phyloP scores from a whole-genome alignment of 345 rosid species.

The Hypericum perforatum region DNA sequence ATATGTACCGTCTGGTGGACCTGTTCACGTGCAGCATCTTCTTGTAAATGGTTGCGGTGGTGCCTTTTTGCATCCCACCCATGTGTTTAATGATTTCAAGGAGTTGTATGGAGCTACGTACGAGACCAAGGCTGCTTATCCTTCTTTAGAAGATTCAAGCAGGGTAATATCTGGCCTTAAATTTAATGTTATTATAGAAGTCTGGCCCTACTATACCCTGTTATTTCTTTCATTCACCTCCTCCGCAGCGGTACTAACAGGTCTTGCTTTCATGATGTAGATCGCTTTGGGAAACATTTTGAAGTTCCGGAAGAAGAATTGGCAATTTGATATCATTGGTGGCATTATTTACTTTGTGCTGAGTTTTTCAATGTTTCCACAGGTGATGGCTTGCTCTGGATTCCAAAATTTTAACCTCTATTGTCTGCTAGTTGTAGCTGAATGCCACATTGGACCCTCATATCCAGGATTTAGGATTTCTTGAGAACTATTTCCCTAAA shows the following conservation, averaged over 20 bases:
- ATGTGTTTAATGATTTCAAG: constrained; percentile 72
- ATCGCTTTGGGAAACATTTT: constrained; percentile 97
- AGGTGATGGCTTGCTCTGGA: constrained; percentile 35
- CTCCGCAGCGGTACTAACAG: background rate
- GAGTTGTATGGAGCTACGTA: constrained; percentile 50
- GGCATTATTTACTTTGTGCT: constrained; percentile 87
- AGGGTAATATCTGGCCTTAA: constrained; percentile 39
- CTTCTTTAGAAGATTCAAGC: constrained; percentile 94
- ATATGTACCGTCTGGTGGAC: constrained; percentile 58
- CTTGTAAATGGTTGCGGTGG: constrained; percentile 98
- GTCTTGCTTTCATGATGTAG: constrained; percentile 32
- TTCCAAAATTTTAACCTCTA: constrained; percentile 1
- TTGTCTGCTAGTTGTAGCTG: background rate
- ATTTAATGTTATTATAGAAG: constrained; percentile 8
- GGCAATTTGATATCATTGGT: constrained; percentile 98
- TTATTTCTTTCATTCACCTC: background rate
- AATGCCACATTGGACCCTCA: too few relatives aligned
- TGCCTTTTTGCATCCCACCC: constrained; percentile 98
- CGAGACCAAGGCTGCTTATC: constrained; percentile 80
- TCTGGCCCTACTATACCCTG: background rate
- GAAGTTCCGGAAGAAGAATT: constrained; percentile 97
- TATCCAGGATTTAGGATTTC: too few relatives aligned
- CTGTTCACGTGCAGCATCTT: constrained; percentile 73
- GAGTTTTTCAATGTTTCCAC: constrained; percentile 89
- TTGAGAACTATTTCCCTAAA: too few relatives aligned